Evolutionary conservation across 2,329 filamentous ascomycete species (phyloP).

Genomic region (Colletotrichum acutatum): DNA sequence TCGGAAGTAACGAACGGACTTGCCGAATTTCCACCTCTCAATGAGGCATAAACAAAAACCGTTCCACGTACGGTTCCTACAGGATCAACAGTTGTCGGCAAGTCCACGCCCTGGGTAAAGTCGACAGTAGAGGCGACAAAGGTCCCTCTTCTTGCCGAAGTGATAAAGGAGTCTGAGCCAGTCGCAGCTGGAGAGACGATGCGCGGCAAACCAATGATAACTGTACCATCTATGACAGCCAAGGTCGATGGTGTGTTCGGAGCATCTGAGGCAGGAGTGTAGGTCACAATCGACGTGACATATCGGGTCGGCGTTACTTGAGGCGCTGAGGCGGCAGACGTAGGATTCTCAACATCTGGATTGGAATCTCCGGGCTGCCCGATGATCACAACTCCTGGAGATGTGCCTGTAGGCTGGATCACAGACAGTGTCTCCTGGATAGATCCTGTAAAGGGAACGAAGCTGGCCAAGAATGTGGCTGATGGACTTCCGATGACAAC

Average conservation of each 20-base stretch:
- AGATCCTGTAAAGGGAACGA: not conserved
- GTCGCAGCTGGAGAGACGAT: not conserved
- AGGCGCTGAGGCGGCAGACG: not conserved
- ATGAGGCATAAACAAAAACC: slow-evolving; percentile 4
- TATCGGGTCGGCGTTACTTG: not conserved
- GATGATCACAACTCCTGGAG: slow-evolving; percentile 24
- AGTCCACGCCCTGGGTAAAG: not conserved
- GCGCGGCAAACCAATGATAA: slow-evolving; percentile 15
- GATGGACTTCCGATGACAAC: slow-evolving; percentile 27
- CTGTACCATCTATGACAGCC: slow-evolving; percentile 19
- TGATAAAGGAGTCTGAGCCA: slow-evolving; percentile 2
- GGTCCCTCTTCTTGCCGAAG: not conserved
- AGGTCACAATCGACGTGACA: slow-evolving; percentile 15
- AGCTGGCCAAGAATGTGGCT: not conserved
- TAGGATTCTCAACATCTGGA: slow-evolving; percentile 13
- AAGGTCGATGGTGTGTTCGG: slow-evolving; percentile 22
- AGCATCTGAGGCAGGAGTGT: not conserved
- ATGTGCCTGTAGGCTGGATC: slow-evolving; percentile 8
- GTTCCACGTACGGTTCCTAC: slow-evolving; percentile 1
- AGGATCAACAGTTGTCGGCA: not conserved
- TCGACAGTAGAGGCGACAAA: not conserved
- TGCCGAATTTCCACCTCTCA: not conserved
- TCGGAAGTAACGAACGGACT: slow-evolving; percentile 2
- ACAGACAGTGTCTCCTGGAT: slow-evolving; percentile 16
- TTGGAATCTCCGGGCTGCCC: not conserved